These are phyloP conservation scores for Symbiodinium natans DNA, from an alignment of 73 alveolate species.

Conservation along the genomic window DNA sequence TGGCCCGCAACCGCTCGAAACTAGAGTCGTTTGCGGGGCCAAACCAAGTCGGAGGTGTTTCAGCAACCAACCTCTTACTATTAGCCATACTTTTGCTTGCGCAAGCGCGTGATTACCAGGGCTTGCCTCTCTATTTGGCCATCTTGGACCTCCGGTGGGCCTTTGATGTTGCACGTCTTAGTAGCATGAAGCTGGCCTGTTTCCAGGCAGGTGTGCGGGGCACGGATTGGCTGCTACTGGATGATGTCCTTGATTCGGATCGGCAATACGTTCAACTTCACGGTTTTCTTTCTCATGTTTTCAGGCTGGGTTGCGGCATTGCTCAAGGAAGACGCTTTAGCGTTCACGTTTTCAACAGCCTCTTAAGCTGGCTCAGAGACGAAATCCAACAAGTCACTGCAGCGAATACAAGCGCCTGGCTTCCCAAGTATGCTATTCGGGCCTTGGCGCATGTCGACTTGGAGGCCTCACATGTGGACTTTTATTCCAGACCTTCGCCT, in stretches of 20 bases:
- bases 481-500: neutral
- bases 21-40: conserved; percentile 18
- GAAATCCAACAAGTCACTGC: neutral
- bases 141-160: conserved; percentile 20
- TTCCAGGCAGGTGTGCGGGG: neutral
- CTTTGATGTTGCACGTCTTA: conserved; percentile 5
- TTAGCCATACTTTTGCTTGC: neutral
- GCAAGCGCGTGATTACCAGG: conserved; percentile 18
- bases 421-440: neutral
- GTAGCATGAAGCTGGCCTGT: conserved; percentile 16
- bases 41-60: conserved; percentile 7
- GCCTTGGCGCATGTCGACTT: neutral
- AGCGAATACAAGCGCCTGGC: neutral
- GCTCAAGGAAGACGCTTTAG: conserved; percentile 7
- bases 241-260: neutral
- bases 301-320: conserved; percentile 7
- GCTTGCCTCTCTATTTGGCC: neutral
- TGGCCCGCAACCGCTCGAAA: neutral
- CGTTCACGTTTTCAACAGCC: conserved; percentile 19
- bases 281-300: neutral
- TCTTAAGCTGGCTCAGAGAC: conserved; percentile 18
- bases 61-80: neutral
- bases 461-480: neutral
- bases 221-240: neutral
- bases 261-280: conserved; percentile 24